These are phyloP conservation scores for Tephrocybe sp. DNA, from an alignment of 768 basidiomycete genomes.

Conservation along the genomic window DNA sequence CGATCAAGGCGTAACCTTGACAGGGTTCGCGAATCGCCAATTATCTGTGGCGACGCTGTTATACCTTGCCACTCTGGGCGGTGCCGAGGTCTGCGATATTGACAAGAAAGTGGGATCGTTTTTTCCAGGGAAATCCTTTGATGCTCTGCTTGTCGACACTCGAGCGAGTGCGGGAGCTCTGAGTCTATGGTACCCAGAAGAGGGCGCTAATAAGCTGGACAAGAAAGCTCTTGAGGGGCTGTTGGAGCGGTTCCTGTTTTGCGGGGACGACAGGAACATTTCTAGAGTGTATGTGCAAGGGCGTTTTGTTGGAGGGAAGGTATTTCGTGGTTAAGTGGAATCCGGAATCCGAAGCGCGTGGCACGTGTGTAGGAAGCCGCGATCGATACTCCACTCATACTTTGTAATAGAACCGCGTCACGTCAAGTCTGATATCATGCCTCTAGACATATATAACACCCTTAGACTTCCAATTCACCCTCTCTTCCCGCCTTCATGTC, in stretches of 20 bases:
- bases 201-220: constrained; percentile 28
- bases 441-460: not conserved
- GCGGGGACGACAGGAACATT: constrained; percentile 86
- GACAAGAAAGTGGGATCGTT: constrained; percentile 74
- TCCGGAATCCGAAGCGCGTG: no score
- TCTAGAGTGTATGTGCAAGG: constrained; percentile 83
- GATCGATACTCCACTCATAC: not conserved
- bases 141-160: constrained; percentile 76
- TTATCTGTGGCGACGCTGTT: constrained; percentile 74
- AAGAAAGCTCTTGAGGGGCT: constrained; percentile 30
- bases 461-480: not conserved
- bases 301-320: constrained; percentile 67
- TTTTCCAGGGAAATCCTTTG: constrained; percentile 79
- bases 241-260: constrained; percentile 84
- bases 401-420: not conserved
- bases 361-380: no score
- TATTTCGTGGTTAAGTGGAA: constrained; percentile 16
- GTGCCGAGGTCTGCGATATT: constrained; percentile 79
- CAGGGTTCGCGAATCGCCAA: constrained; percentile 52
- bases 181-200: constrained; percentile 51
- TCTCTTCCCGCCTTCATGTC: not conserved
- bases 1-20: not conserved
- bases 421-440: constrained; percentile 1
- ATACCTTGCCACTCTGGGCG: constrained; percentile 90
- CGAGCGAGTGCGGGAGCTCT: constrained; percentile 51